Conservation (phyloP, 2,329 filamentous ascomycete species). For the Colletotrichum tropicicola region DNA sequence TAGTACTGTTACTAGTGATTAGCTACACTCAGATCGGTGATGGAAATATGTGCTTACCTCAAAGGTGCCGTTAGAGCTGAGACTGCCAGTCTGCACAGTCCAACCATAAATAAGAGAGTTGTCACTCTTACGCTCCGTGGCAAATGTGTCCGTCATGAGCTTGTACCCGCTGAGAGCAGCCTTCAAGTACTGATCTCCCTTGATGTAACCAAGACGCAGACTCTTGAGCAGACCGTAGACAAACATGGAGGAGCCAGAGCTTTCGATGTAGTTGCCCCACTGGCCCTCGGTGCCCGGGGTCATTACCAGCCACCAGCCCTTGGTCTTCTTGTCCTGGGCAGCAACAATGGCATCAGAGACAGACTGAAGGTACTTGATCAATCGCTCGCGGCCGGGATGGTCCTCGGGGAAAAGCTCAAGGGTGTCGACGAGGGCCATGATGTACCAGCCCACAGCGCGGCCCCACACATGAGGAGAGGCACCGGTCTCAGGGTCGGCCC, state of each 20-base stretch:
- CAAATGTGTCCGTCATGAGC: conserved; percentile 53
- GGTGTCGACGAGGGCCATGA: conserved; percentile 56
- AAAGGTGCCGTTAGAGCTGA: conserved; percentile 44
- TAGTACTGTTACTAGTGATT: conserved; percentile 30
- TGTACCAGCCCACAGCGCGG: conserved; percentile 47
- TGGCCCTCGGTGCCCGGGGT: conserved; percentile 41
- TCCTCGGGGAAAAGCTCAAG: conserved; percentile 50
- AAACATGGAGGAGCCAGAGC: conserved; percentile 47
- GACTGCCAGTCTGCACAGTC: conserved; percentile 44
- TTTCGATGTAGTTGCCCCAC: conserved; percentile 47
- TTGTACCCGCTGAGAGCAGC: conserved; percentile 53
- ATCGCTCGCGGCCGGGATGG: conserved; percentile 44
- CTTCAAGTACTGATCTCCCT: conserved; percentile 40
- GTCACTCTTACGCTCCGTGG: conserved; percentile 51
- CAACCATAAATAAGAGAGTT: conserved; percentile 49
- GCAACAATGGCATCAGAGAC: conserved; percentile 51
- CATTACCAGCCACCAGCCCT: conserved; percentile 50
- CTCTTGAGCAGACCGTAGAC: conserved; percentile 47
- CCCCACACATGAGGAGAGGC: conserved; percentile 61
- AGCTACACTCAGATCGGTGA: background rate
- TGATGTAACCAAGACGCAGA: conserved; percentile 43
- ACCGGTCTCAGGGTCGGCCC: conserved; percentile 57
- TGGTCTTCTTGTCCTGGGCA: conserved; percentile 47
- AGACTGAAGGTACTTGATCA: conserved; percentile 50
- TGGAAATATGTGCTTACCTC: conserved; percentile 46